Conservation (phyloP, 495 filamentous ascomycete species). For the Tetracladium setigerum region DNA sequence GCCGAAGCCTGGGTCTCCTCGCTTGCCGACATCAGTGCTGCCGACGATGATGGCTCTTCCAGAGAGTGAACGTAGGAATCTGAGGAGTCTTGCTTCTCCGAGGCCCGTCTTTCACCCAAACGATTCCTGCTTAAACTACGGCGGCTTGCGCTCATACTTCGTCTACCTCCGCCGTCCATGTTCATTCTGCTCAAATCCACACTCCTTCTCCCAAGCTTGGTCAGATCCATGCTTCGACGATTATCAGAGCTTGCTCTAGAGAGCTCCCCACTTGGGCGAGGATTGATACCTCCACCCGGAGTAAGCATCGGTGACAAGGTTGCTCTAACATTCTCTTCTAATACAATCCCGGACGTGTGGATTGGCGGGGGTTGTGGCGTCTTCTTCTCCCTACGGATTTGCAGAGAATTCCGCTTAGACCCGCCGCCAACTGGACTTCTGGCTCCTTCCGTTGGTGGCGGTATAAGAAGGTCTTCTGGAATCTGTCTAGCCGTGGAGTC, state of each 20-base stretch:
- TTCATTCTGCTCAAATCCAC: slow-evolving; percentile 36
- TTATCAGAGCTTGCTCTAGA: slow-evolving; percentile 41
- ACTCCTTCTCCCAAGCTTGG: slow-evolving; percentile 41
- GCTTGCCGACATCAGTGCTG: slow-evolving; percentile 58
- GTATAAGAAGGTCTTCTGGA: slow-evolving; percentile 23
- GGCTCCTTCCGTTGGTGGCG: slow-evolving; percentile 7
- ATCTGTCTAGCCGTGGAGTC: slow-evolving; percentile 48
- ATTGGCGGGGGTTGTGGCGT: slow-evolving; percentile 6
- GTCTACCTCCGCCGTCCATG: slow-evolving; percentile 30
- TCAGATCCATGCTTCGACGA: slow-evolving; percentile 34
- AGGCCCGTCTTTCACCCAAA: slow-evolving; percentile 30
- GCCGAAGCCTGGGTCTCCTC: slow-evolving; percentile 63
- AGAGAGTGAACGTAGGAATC: slow-evolving; percentile 73
- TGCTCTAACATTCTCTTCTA: slow-evolving; percentile 56
- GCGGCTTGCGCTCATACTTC: slow-evolving; percentile 52
- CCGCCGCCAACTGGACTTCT: slow-evolving; percentile 7
- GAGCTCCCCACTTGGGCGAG: slow-evolving; percentile 37
- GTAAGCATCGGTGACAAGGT: slow-evolving; percentile 52
- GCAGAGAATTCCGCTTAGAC: slow-evolving; percentile 12
- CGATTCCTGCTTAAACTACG: slow-evolving; percentile 36
- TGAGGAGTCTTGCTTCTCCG: slow-evolving; percentile 56
- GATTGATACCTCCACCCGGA: slow-evolving; percentile 29
- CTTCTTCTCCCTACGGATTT: slow-evolving; percentile 3
- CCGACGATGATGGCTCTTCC: slow-evolving; percentile 53
- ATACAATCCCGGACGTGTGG: slow-evolving; percentile 28